A percentile compares a stretch with the other conserved stretches of the same genome.
Conservation (phyloP, 1,284 basidiomycete genomes). For the Cryptococcus sp. region DNA sequence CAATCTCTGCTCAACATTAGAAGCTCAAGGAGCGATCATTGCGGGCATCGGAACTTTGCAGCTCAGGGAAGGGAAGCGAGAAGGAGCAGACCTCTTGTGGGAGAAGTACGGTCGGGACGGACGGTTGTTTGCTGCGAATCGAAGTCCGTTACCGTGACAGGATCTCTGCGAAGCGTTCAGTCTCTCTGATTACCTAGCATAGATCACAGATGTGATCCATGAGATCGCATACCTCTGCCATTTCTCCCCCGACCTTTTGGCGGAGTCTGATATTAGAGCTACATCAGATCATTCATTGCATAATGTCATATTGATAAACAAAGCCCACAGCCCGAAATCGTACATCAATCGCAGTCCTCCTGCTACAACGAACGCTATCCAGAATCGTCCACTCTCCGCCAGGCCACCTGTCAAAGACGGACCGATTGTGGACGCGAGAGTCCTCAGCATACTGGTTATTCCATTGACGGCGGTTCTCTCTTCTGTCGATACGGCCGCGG, state of each 20-base stretch:
- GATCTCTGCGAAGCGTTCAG: no score
- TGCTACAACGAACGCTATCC: slow-evolving; percentile 26
- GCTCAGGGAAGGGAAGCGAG: slow-evolving; percentile 7
- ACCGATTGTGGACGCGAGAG: slow-evolving; percentile 23
- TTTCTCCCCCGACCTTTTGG: no score
- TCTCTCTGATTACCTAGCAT: no score
- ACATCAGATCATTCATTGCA: no score
- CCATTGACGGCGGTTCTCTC: slow-evolving; percentile 33
- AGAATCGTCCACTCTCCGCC: slow-evolving; percentile 19
- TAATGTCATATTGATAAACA: slow-evolving; percentile 19
- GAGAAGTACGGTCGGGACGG: slow-evolving; percentile 4
- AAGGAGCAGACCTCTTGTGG: slow-evolving; percentile 10
- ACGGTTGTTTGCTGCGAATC: slow-evolving; percentile 13
- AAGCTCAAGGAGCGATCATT: slow-evolving; percentile 6
- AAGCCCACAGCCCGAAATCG: slow-evolving; percentile 29
- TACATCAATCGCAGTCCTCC: slow-evolving; percentile 23
- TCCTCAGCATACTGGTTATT: slow-evolving; percentile 26
- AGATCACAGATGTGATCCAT: no score
- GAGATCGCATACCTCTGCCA: no score
- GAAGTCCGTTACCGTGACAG: not conserved
- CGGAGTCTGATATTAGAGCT: no score
- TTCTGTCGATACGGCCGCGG: slow-evolving; percentile 19
- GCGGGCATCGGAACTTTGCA: slow-evolving; percentile 18
- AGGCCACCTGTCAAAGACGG: slow-evolving; percentile 25
- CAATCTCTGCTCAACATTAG: slow-evolving; percentile 6